A percentile compares a stretch with the other conserved stretches of the same genome.
Conservation (phyloP, 139 green algal species). For the Tetradesmus obliquus region DNA sequence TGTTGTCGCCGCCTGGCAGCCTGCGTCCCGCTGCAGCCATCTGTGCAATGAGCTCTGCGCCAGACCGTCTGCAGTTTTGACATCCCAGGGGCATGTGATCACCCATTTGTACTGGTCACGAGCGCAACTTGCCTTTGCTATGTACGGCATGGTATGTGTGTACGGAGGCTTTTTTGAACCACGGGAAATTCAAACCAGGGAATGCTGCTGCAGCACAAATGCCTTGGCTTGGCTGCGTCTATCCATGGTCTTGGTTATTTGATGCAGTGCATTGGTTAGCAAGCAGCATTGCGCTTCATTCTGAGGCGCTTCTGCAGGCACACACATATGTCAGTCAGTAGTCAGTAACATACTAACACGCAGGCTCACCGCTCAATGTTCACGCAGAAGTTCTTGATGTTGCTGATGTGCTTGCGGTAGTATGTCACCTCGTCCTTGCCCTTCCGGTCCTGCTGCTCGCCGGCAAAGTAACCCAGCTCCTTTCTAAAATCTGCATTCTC, state of each 20-base stretch:
- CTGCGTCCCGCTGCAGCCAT: background rate
- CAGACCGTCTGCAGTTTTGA: background rate
- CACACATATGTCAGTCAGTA: too few relatives aligned
- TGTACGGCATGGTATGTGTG: background rate
- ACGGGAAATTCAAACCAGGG: background rate
- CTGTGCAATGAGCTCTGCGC: background rate
- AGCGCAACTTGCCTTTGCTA: too few relatives aligned
- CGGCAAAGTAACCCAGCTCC: background rate
- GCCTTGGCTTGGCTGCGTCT: too few relatives aligned
- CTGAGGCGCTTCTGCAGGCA: too few relatives aligned
- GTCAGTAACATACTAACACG: too few relatives aligned
- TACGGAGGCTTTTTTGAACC: background rate
- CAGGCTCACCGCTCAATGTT: background rate
- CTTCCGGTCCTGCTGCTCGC: background rate
- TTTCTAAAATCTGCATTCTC: background rate
- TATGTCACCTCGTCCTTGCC: background rate
- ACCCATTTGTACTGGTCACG: too few relatives aligned
- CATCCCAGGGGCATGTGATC: too few relatives aligned
- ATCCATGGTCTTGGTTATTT: too few relatives aligned
- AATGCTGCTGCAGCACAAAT: background rate
- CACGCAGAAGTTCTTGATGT: constrained; percentile 30
- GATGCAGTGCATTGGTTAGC: too few relatives aligned
- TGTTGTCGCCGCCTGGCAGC: background rate
- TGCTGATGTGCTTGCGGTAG: constrained; percentile 9
- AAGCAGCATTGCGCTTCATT: too few relatives aligned